phyloP scores from a whole-genome alignment of 805 yeast genomes.

The Myxozyma udenii region DNA sequence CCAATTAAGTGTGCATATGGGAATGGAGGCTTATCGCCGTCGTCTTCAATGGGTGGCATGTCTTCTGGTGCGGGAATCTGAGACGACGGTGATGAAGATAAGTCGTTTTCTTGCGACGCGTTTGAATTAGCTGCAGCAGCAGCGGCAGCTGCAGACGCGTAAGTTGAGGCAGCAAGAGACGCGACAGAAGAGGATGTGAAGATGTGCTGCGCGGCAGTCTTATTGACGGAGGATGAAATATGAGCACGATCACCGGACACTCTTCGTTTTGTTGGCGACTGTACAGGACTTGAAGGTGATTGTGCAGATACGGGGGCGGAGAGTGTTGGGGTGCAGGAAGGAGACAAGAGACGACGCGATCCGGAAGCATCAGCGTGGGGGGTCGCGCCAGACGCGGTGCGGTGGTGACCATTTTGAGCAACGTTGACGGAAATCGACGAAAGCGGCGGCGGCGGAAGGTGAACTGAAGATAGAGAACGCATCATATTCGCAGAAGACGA shows the following conservation, averaged over 20 bases:
- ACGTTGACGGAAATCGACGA: slow-evolving; percentile 21
- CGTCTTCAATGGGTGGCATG: slow-evolving; percentile 48
- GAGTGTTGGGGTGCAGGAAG: background rate
- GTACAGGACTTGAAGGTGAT: background rate
- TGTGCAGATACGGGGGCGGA: background rate
- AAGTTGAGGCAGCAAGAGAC: slow-evolving; percentile 15
- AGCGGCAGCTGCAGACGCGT: slow-evolving; percentile 8
- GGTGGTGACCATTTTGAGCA: slow-evolving; percentile 2
- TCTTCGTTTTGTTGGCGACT: slow-evolving; percentile 1
- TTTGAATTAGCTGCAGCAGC: background rate
- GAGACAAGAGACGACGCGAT: slow-evolving; percentile 1
- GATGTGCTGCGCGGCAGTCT: slow-evolving; percentile 24
- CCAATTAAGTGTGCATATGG: slow-evolving; percentile 93
- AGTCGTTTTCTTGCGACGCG: slow-evolving; percentile 2
- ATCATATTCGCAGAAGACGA: slow-evolving; percentile 20
- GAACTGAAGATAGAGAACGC: slow-evolving; percentile 29
- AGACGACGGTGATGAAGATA: slow-evolving; percentile 1
- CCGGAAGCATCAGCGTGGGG: too few species aligned
- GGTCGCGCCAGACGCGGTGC: slow-evolving; percentile 2
- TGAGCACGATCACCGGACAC: background rate
- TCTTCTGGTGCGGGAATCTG: slow-evolving; percentile 41
- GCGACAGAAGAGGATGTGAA: slow-evolving; percentile 8
- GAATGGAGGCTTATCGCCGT: slow-evolving; percentile 80
- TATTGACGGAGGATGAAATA: too few species aligned
- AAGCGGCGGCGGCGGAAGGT: slow-evolving; percentile 30